Conservation (phyloP, 2,329 filamentous ascomycete genomes). For the Penicillium expansum region DNA sequence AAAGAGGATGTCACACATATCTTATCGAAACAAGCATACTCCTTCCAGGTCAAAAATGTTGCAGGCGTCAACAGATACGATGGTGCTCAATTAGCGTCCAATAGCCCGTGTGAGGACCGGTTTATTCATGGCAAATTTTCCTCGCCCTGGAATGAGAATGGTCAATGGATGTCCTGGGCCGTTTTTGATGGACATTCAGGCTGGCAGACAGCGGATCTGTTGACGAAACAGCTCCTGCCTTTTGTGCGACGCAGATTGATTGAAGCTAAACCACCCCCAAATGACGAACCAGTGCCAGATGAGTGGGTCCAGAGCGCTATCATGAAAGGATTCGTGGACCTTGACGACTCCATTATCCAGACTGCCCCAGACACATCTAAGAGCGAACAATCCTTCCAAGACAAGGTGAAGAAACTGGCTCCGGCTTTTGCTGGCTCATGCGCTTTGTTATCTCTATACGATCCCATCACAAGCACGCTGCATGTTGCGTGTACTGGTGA, state of each 20-base stretch:
- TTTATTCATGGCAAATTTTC: constrained; percentile 27
- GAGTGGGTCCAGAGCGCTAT: constrained; percentile 25
- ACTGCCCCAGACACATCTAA: constrained; percentile 15
- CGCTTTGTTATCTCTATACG: constrained; percentile 62
- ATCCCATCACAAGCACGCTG: constrained; percentile 53
- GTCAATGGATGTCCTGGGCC: constrained; percentile 36
- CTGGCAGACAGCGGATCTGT: constrained; percentile 26
- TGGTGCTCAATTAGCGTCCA: constrained; percentile 33
- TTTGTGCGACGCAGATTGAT: constrained; percentile 21
- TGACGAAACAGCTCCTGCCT: constrained; percentile 23
- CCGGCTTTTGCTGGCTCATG: constrained; percentile 56
- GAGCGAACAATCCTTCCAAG: constrained; percentile 19
- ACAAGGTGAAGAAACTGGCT: constrained; percentile 23
- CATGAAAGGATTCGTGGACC: constrained; percentile 20
- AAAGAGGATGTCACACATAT: constrained; percentile 22
- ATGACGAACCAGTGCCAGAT: constrained; percentile 1
- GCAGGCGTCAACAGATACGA: constrained; percentile 26
- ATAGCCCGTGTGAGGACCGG: constrained; percentile 36
- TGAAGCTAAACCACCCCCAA: constrained; percentile 9
- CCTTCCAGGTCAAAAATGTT: constrained; percentile 17
- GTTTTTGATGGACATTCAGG: constrained; percentile 44
- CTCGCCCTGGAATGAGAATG: constrained; percentile 21
- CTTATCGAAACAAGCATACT: constrained; percentile 25
- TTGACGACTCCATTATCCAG: constrained; percentile 29
- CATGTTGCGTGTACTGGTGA: constrained; percentile 67